phyloP scores from a whole-genome alignment of 768 basidiomycete genomes.

The Trametes coccinea region DNA sequence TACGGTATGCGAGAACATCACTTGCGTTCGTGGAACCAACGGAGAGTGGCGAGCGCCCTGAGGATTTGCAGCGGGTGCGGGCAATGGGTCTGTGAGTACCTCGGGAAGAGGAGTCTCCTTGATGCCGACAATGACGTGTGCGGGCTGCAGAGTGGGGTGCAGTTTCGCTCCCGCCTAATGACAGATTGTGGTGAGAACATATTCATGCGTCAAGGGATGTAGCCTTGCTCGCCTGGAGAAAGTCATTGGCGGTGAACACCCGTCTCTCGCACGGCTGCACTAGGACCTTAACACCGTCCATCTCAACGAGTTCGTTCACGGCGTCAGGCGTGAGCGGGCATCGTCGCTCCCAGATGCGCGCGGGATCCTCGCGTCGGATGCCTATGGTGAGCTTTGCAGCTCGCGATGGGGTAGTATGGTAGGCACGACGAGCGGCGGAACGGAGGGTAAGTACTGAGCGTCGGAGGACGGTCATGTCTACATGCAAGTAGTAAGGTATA shows the following conservation, averaged over 20 bases:
- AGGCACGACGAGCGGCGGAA: slow-evolving; percentile 1
- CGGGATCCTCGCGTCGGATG: slow-evolving; percentile 75
- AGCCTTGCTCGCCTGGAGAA: slow-evolving; percentile 53
- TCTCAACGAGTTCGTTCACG: slow-evolving; percentile 58
- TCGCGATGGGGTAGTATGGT: slow-evolving; percentile 9
- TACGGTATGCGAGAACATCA: slow-evolving; percentile 92
- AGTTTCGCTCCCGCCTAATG: slow-evolving; percentile 76
- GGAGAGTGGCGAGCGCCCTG: slow-evolving; percentile 17
- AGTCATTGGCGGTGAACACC: slow-evolving; percentile 67
- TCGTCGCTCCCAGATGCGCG: slow-evolving; percentile 84
- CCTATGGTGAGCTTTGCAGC: slow-evolving; percentile 44
- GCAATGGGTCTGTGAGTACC: slow-evolving; percentile 49
- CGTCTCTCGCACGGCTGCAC: slow-evolving; percentile 77
- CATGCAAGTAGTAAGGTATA: slow-evolving; percentile 1
- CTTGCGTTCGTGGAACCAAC: slow-evolving; percentile 58
- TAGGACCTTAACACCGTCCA: slow-evolving; percentile 62
- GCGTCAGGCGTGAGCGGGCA: slow-evolving; percentile 79
- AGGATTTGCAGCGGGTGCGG: slow-evolving; percentile 23
- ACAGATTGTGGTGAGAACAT: neutral
- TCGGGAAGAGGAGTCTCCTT: slow-evolving; percentile 79
- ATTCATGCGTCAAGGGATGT: neutral
- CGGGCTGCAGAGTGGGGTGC: slow-evolving; percentile 52
- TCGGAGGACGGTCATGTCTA: slow-evolving; percentile 23
- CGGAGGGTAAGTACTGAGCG: slow-evolving; percentile 19
- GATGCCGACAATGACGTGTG: slow-evolving; percentile 83